These are phyloP conservation scores for Pelargonium exstipulatum DNA, from an alignment of 441 rosid species.

Conservation along the genomic window DNA sequence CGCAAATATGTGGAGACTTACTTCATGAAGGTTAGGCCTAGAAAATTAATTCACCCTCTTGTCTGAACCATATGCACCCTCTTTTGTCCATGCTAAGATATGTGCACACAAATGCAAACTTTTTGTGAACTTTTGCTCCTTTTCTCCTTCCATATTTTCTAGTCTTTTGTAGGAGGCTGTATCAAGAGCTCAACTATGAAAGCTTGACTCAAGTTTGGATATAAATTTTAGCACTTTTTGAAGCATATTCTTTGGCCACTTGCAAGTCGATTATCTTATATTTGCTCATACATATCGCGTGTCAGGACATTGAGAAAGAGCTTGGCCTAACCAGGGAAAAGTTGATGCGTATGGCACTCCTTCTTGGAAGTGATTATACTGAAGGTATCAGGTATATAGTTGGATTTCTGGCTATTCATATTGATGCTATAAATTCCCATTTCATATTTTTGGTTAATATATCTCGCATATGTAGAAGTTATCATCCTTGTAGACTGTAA, in stretches of 20 bases:
- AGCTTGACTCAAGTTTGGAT: neutral
- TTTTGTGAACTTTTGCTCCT: neutral
- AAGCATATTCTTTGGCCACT: neutral
- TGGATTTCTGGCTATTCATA: neutral
- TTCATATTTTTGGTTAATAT: neutral
- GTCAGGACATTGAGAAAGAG: constrained; percentile 85
- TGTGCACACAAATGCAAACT: neutral
- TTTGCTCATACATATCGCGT: constrained; percentile 15
- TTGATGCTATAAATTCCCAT: neutral
- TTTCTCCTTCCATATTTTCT: neutral
- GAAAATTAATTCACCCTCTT: neutral
- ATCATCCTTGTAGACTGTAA: constrained; percentile 3
- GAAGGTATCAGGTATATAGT: constrained; percentile 82
- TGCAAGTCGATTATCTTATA: constrained; percentile 9
- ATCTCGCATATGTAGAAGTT: constrained; percentile 2
- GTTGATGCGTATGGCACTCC: constrained; percentile 82
- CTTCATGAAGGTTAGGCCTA: constrained; percentile 64
- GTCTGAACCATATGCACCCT: neutral
- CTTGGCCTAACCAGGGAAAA: constrained; percentile 83
- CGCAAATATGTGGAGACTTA: constrained; percentile 97
- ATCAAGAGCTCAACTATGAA: neutral
- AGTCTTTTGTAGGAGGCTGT: constrained; percentile 1
- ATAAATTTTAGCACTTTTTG: neutral
- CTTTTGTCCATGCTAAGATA: constrained; percentile 1
- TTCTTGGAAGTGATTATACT: constrained; percentile 97